Percentiles rank a stretch among this genome's conserved stretches.
Evolutionary conservation across 148 eudicot genomes (phyloP).

Genomic region (Pharnaceum exiguum): DNA sequence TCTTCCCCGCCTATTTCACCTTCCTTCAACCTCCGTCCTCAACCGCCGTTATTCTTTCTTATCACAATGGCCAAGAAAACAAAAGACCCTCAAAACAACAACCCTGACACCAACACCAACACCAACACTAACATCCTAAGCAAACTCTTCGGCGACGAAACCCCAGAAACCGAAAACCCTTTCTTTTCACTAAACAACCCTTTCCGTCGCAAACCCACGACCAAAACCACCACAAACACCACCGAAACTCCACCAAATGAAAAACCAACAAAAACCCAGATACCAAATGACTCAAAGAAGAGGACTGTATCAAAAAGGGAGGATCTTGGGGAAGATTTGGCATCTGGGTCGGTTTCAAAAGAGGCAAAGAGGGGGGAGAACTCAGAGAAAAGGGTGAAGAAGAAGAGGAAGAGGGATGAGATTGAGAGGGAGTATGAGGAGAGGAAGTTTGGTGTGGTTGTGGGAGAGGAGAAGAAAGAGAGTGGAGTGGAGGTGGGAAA

Average conservation of each 20-base stretch:
- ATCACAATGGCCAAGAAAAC: constrained; percentile 62
- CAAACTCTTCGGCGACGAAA: constrained; percentile 52
- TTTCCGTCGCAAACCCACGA: constrained; percentile 44
- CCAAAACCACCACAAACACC: not conserved
- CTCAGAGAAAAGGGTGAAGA: constrained; percentile 39
- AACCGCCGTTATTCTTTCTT: not conserved
- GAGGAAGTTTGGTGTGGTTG: constrained; percentile 31
- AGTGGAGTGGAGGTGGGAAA: constrained; percentile 40
- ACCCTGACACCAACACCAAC: constrained; percentile 17
- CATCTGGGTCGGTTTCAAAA: constrained; percentile 11
- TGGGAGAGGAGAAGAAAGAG: constrained; percentile 18
- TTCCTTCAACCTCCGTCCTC: constrained; percentile 20
- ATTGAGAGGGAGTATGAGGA: constrained; percentile 66
- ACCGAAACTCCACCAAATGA: not conserved
- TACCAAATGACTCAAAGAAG: constrained; percentile 20
- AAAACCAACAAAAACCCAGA: constrained; percentile 13
- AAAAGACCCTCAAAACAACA: constrained; percentile 29
- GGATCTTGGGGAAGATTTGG: constrained; percentile 4
- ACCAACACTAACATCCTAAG: constrained; percentile 32
- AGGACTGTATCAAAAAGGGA: constrained; percentile 27
- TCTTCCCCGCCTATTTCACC: too few relatives aligned
- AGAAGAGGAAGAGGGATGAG: constrained; percentile 88
- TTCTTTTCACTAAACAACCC: constrained; percentile 64
- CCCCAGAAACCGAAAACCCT: constrained; percentile 26
- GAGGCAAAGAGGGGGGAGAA: constrained; percentile 8